Conservation (phyloP, 1,139 yeast genomes). For the Komagataea norvegica region DNA sequence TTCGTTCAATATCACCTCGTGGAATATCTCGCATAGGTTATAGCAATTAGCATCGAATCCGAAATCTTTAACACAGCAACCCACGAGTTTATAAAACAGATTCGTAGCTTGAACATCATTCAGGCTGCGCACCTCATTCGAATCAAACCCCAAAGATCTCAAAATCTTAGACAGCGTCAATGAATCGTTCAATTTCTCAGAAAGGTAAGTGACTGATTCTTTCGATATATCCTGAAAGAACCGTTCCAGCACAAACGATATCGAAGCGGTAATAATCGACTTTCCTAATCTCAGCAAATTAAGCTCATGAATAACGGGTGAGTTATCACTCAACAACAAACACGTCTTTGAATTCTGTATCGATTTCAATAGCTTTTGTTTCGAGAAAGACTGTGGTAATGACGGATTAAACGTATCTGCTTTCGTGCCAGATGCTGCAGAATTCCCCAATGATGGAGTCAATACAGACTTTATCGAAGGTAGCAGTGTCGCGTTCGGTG, state of each 20-base stretch:
- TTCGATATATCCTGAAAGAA: slow-evolving; percentile 42
- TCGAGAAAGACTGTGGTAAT: slow-evolving; percentile 7
- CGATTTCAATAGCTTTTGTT: slow-evolving; percentile 34
- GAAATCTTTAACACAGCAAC: slow-evolving; percentile 71
- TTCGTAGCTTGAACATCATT: slow-evolving; percentile 21
- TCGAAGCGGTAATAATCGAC: slow-evolving; percentile 47
- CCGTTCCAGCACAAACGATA: slow-evolving; percentile 57
- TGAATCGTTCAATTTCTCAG: slow-evolving; percentile 45
- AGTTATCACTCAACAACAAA: slow-evolving; percentile 42
- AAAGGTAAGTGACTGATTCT: slow-evolving; percentile 52
- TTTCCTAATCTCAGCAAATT: slow-evolving; percentile 57
- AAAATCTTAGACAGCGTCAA: slow-evolving; percentile 44
- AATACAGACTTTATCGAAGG: slow-evolving; percentile 18
- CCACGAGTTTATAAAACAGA: slow-evolving; percentile 51
- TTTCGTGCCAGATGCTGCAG: not conserved
- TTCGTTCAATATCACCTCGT: slow-evolving; percentile 55
- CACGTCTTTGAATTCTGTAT: slow-evolving; percentile 68
- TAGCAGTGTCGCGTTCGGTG: slow-evolving; percentile 13
- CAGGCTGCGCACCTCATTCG: slow-evolving; percentile 32
- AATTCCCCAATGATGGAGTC: slow-evolving; percentile 1
- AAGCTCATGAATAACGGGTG: slow-evolving; percentile 23
- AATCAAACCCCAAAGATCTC: slow-evolving; percentile 41
- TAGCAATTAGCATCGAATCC: slow-evolving; percentile 65
- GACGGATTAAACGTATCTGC: slow-evolving; percentile 7
- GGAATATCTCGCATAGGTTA: slow-evolving; percentile 64